phyloP scores from a whole-genome alignment of 192 early-diverging fungal species.

The Linnemannia elongata region DNA sequence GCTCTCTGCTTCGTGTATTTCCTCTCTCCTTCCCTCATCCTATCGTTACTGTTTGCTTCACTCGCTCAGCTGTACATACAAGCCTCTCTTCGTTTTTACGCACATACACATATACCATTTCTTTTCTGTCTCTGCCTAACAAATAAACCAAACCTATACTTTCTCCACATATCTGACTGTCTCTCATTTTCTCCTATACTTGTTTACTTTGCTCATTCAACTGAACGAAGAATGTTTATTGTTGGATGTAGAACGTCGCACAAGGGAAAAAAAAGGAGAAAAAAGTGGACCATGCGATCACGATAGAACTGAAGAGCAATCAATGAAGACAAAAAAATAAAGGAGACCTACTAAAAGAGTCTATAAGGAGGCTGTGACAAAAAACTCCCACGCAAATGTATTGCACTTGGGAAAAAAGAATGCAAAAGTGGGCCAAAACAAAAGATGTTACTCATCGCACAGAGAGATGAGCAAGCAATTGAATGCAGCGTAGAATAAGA shows the following conservation, averaged over 20 bases:
- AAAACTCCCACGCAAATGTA: too few species aligned
- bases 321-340: neutral
- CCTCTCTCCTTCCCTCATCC: neutral
- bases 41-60: slow-evolving; percentile 1
- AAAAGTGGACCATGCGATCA: neutral
- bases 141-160: slow-evolving; percentile 9
- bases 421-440: too few species aligned
- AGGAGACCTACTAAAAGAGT: neutral
- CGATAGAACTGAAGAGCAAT: neutral
- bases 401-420: too few species aligned
- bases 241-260: neutral
- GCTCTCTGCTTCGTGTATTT: neutral
- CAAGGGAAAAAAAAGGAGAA: slow-evolving; percentile 11
- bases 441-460: too few species aligned
- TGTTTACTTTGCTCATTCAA: neutral
- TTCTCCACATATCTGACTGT: neutral
- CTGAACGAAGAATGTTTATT: neutral
- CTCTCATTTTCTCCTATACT: neutral
- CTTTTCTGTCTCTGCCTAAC: neutral
- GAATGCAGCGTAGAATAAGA: too few species aligned
- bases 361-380: too few species aligned
- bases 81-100: neutral
- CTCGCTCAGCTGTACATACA: slow-evolving; percentile 8
- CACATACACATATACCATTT: slow-evolving; percentile 4
- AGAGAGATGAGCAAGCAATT: too few species aligned